Conservation (phyloP, 2,329 filamentous ascomycete species). For the Aspergillus nomiae region DNA sequence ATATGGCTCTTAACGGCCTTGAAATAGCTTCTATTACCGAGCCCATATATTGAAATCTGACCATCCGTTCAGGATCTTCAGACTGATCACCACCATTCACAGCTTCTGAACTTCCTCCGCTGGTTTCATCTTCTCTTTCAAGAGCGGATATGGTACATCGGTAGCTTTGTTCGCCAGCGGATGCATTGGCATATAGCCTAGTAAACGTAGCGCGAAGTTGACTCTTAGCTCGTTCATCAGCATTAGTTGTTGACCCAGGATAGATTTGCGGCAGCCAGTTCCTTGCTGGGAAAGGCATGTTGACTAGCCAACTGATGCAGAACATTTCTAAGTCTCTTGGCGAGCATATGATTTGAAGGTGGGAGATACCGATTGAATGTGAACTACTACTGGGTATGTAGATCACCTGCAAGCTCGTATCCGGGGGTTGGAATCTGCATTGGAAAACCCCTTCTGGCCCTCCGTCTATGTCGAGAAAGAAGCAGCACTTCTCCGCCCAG, state of each 20-base stretch:
- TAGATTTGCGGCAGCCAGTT: conserved; percentile 33
- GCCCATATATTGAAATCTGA: background rate
- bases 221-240: conserved; percentile 12
- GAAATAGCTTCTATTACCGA: background rate
- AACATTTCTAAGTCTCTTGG: conserved; percentile 27
- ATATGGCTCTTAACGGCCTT: background rate
- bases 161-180: background rate
- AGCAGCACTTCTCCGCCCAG: conserved; percentile 34
- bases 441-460: conserved; percentile 30
- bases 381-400: conserved; percentile 15
- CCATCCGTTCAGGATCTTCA: background rate
- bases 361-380: conserved; percentile 19
- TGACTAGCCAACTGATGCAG: conserved; percentile 28
- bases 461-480: conserved; percentile 31
- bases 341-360: conserved; percentile 27
- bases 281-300: conserved; percentile 11
- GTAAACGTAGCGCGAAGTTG: conserved; percentile 16
- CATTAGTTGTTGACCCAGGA: conserved; percentile 9
- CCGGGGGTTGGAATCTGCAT: conserved; percentile 18
- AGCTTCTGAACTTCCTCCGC: background rate
- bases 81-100: background rate
- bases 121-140: no score
- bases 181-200: background rate
- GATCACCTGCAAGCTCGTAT: conserved; percentile 20
- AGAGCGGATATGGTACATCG: background rate